Conservation (phyloP, 1,139 yeast species). For the Diutina ranongensis region DNA sequence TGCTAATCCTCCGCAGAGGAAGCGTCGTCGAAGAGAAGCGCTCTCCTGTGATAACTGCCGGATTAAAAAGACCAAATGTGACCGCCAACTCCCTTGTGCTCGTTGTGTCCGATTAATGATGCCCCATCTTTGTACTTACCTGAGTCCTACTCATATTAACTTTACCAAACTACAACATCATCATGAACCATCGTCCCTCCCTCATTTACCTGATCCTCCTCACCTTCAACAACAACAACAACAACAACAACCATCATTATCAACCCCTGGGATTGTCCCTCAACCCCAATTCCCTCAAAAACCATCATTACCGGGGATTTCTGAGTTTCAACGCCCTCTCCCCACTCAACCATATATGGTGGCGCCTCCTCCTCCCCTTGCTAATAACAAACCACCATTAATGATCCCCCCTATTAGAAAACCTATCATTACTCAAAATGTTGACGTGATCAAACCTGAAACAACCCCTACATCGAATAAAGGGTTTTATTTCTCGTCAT, state of each 20-base stretch:
- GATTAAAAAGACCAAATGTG: conserved; percentile 4
- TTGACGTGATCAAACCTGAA: too few relatives aligned
- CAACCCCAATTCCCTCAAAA: too few relatives aligned
- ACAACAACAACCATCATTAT: too few relatives aligned
- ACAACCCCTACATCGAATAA: too few relatives aligned
- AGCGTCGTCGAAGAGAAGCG: conserved; percentile 4
- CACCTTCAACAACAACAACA: too few relatives aligned
- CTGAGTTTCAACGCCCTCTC: too few relatives aligned
- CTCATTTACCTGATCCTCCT: too few relatives aligned
- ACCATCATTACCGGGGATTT: too few relatives aligned
- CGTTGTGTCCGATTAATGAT: conserved; percentile 3
- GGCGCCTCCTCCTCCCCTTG: neutral
- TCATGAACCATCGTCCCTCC: neutral
- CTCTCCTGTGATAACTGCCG: conserved; percentile 5
- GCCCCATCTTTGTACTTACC: conserved; percentile 3
- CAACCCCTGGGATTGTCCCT: too few relatives aligned
- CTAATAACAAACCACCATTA: neutral
- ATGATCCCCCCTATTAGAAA: too few relatives aligned
- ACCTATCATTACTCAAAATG: too few relatives aligned
- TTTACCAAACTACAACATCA: neutral
- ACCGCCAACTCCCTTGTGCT: conserved; percentile 3
- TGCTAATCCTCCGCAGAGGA: neutral
- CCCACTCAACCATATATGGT: too few relatives aligned
- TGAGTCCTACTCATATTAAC: neutral
- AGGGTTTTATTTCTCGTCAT: neutral